Evolutionary conservation across 345 rosid species (phyloP).

Genomic region (Lagerstroemia speciosa): DNA sequence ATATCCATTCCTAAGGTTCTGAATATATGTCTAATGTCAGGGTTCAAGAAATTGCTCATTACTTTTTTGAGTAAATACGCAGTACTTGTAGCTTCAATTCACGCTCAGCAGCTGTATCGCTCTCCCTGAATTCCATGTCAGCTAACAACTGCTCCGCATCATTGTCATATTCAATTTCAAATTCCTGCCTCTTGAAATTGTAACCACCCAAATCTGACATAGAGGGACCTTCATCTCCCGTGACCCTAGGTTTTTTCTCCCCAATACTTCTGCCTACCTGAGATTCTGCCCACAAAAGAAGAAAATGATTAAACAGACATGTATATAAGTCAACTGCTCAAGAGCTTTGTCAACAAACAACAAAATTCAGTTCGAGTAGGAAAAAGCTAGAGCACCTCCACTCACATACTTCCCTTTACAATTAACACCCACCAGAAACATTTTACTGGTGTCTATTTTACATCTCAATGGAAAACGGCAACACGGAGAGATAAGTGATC

Average conservation of each 20-base stretch:
- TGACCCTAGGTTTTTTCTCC: slow-evolving; percentile 70
- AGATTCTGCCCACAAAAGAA: slow-evolving; percentile 25
- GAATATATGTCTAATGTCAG: background rate
- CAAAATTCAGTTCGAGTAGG: background rate
- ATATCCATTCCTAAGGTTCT: too few species aligned
- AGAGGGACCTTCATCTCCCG: slow-evolving; percentile 65
- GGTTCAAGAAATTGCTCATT: background rate
- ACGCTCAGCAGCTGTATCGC: slow-evolving; percentile 66
- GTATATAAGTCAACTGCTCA: slow-evolving; percentile 5
- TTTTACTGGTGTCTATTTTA: background rate
- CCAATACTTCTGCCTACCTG: slow-evolving; percentile 78
- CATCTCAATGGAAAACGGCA: background rate
- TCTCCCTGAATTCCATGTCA: slow-evolving; percentile 87
- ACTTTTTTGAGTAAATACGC: slow-evolving; percentile 79
- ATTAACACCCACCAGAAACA: background rate
- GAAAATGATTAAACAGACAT: slow-evolving; percentile 12
- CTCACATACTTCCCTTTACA: background rate
- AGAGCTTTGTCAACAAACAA: background rate
- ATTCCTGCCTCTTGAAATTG: slow-evolving; percentile 85
- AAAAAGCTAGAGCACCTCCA: background rate
- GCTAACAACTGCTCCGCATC: slow-evolving; percentile 91
- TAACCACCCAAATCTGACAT: slow-evolving; percentile 74
- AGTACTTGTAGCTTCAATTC: slow-evolving; percentile 75
- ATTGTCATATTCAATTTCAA: slow-evolving; percentile 90
- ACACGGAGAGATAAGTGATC: background rate